Conservation (phyloP, 2,329 filamentous ascomycete species). For the Colletotrichum sp. region DNA sequence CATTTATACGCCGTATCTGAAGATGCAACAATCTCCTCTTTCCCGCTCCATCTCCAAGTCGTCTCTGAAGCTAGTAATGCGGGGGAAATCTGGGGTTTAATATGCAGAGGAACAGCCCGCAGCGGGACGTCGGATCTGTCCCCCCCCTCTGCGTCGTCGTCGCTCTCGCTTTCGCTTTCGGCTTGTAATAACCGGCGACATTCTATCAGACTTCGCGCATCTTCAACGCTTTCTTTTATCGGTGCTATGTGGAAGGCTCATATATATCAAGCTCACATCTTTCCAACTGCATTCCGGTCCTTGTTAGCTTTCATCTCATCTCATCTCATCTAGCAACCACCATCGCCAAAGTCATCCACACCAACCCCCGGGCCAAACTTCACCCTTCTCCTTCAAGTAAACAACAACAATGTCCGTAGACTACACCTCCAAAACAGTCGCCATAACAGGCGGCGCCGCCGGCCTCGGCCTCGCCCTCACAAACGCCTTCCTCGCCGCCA, state of each 20-base stretch:
- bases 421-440: slow-evolving; percentile 13
- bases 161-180: neutral
- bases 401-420: neutral
- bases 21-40: neutral
- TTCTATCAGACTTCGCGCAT: neutral
- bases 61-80: neutral
- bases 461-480: neutral
- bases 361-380: neutral
- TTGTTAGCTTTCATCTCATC: neutral
- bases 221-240: neutral
- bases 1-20: neutral
- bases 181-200: neutral
- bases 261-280: neutral
- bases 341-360: neutral
- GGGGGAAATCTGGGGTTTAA: neutral
- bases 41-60: neutral
- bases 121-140: neutral
- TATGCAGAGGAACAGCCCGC: neutral
- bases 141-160: neutral
- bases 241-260: accelerated
- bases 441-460: slow-evolving; percentile 2
- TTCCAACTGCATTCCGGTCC: too few species aligned
- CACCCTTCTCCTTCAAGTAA: neutral
- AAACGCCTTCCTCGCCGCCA: neutral
- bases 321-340: neutral